Conservation (phyloP, 1,139 yeast species). For the Tardiomyces depauwii region DNA sequence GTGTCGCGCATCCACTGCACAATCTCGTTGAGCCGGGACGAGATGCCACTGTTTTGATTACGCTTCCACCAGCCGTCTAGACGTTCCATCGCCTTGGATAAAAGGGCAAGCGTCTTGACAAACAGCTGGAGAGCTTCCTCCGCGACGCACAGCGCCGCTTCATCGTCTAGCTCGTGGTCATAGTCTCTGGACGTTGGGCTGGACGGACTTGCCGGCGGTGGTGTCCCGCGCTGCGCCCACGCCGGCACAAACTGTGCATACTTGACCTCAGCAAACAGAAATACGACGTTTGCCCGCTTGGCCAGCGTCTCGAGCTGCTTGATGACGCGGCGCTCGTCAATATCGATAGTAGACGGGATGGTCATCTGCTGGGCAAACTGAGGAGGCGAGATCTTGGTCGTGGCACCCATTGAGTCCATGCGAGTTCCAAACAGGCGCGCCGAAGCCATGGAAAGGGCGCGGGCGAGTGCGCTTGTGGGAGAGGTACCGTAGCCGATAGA, state of each 20-base stretch:
- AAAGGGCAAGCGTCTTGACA: slow-evolving; percentile 67
- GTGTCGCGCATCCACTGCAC: slow-evolving; percentile 90
- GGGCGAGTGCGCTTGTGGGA: slow-evolving; percentile 80
- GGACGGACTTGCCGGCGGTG: too few species aligned
- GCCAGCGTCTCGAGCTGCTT: slow-evolving; percentile 61
- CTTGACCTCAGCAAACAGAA: slow-evolving; percentile 84
- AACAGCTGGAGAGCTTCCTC: slow-evolving; percentile 82
- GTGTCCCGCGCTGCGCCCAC: slow-evolving; percentile 34
- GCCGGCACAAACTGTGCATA: slow-evolving; percentile 73
- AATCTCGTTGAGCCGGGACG: slow-evolving; percentile 52
- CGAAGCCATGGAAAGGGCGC: slow-evolving; percentile 81
- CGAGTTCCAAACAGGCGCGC: slow-evolving; percentile 66
- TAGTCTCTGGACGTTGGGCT: too few species aligned
- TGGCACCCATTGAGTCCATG: slow-evolving; percentile 14
- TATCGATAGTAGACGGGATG: slow-evolving; percentile 12
- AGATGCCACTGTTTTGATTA: slow-evolving; percentile 30
- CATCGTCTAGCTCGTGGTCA: too few species aligned
- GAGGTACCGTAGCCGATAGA: slow-evolving; percentile 40
- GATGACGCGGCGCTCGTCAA: slow-evolving; percentile 29
- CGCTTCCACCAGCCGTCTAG: slow-evolving; percentile 87
- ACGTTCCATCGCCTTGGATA: slow-evolving; percentile 75
- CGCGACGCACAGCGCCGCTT: slow-evolving; percentile 30
- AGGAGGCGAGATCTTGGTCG: slow-evolving; percentile 27
- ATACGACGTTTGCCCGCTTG: slow-evolving; percentile 83
- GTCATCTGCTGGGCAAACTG: slow-evolving; percentile 11